Percentiles rank a stretch among this genome's conserved stretches.
Conservation (phyloP, 192 early-diverging fungal species). For the Umbelopsis sp. region DNA sequence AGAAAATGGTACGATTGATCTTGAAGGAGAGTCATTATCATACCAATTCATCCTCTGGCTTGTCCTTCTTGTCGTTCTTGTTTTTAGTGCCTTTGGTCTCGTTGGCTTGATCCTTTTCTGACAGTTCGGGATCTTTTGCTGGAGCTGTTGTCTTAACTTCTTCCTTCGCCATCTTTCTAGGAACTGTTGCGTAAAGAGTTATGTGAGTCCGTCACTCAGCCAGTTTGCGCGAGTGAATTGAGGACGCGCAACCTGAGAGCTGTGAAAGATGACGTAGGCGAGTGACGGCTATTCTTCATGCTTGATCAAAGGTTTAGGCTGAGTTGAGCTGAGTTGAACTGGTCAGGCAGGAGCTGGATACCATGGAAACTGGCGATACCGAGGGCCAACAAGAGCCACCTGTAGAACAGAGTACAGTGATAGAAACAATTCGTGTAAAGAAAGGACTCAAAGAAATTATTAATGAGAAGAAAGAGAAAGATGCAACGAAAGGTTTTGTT, state of each 20-base stretch:
- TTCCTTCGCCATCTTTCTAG: slow-evolving; percentile 21
- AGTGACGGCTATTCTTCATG: neutral
- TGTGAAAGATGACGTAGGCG: neutral
- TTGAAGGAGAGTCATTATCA: neutral
- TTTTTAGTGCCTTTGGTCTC: slow-evolving; percentile 27
- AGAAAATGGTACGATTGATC: neutral
- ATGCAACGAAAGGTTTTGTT: slow-evolving; percentile 47
- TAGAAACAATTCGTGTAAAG: neutral
- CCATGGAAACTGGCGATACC: neutral
- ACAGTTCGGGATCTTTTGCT: slow-evolving; percentile 19
- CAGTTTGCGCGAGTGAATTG: slow-evolving; percentile 7
- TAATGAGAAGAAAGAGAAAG: slow-evolving; percentile 33
- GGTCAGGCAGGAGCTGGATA: neutral
- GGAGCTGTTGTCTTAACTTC: slow-evolving; percentile 1
- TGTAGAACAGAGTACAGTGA: neutral
- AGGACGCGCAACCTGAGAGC: slow-evolving; percentile 6
- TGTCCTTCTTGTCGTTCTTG: slow-evolving; percentile 43
- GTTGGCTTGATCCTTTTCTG: slow-evolving; percentile 16
- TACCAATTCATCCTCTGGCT: slow-evolving; percentile 45
- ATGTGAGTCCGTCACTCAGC: neutral
- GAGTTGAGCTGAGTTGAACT: slow-evolving; percentile 8
- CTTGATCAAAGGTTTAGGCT: neutral
- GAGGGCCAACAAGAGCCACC: neutral
- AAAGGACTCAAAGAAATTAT: neutral
- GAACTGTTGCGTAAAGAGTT: slow-evolving; percentile 9